Evolutionary conservation across 441 rosid genomes (phyloP), one percentile per base, ranked within the genome.

Genomic region (Gossypium lobatum): DNA sequence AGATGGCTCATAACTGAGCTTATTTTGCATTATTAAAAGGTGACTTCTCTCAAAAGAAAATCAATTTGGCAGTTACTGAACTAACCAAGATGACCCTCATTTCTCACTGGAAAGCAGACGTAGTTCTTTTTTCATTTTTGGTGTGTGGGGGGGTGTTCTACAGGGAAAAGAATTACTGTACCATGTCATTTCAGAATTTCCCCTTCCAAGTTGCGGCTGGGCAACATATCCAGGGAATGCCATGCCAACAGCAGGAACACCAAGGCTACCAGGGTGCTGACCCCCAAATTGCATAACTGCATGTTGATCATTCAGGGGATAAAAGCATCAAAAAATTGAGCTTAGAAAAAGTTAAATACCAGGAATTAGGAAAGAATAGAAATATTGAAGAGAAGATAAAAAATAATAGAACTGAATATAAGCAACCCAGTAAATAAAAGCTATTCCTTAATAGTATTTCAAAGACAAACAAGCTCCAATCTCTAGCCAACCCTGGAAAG

Each of bases 171-270:
- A 9, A 21, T 20, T 14, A 23, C 17, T n/a, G 23, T 91, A 95
- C 99, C 98, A 95, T 76, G 99, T 87, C 99, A 95, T 91, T 83
- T 95, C 97, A 8, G 96, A 93, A 84, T 86, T 95, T 76, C 95
- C 95, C 60, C 86, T 55, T 76, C 98, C 99, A 85, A 79, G 92
- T 80, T 95, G 97, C 16, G 93, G 91, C 74, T 87, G 93, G 74
- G 88, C 85, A 80, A 91, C 97, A 80, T 95, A 95, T 85, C 99
- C 99, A 62, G 99, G 99, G 80, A 88, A 90, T 57, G 99, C 99
- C 98, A 95, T 90, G 85, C 99, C 99, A 64, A 90, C 90, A 23
- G 97, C 83, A 8, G 99, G 97, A 78, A 95, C 96, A 59, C 96
- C 91, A 16, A 90, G 73, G 46, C 95, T 88, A 76, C 95, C 85